Evolutionary conservation across 805 yeast genomes (phyloP).

Genomic region (Saturnispora ahearnii): DNA sequence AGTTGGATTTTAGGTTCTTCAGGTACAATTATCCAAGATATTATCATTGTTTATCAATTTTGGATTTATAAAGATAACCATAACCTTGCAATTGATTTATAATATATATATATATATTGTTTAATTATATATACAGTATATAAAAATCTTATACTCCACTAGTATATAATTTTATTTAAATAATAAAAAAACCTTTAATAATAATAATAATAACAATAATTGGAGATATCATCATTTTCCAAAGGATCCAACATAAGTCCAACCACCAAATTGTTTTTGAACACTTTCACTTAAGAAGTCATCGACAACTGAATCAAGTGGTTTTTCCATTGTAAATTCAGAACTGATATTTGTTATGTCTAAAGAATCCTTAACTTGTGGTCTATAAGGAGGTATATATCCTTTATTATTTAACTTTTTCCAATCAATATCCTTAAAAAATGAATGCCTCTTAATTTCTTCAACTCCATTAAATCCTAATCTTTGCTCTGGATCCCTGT

Average conservation of each 20-base stretch:
- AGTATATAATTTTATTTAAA: background rate
- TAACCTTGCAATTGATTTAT: background rate
- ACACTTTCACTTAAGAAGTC: slow-evolving; percentile 87
- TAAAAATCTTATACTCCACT: background rate
- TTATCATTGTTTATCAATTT: slow-evolving; percentile 57
- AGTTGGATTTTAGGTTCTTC: slow-evolving; percentile 75
- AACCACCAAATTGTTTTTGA: slow-evolving; percentile 97
- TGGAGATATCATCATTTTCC: slow-evolving; percentile 9
- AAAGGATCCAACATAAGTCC: slow-evolving; percentile 79
- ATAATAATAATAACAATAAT: background rate
- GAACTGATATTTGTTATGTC: slow-evolving; percentile 93
- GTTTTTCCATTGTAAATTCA: slow-evolving; percentile 86
- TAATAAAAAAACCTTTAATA: background rate
- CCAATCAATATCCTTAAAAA: slow-evolving; percentile 90
- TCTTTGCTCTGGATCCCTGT: slow-evolving; percentile 78
- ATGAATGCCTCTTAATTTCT: slow-evolving; percentile 75
- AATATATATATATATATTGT: background rate
- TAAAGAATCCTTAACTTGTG: slow-evolving; percentile 72
- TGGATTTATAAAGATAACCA: slow-evolving; percentile 37
- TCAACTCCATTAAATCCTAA: slow-evolving; percentile 73
- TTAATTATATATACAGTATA: background rate
- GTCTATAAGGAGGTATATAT: slow-evolving; percentile 92
- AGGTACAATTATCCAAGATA: slow-evolving; percentile 69
- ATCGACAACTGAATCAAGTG: slow-evolving; percentile 92
- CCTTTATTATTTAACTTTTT: slow-evolving; percentile 69